Conservation (phyloP, 2,329 filamentous ascomycete species). For the Nakataea oryzae region DNA sequence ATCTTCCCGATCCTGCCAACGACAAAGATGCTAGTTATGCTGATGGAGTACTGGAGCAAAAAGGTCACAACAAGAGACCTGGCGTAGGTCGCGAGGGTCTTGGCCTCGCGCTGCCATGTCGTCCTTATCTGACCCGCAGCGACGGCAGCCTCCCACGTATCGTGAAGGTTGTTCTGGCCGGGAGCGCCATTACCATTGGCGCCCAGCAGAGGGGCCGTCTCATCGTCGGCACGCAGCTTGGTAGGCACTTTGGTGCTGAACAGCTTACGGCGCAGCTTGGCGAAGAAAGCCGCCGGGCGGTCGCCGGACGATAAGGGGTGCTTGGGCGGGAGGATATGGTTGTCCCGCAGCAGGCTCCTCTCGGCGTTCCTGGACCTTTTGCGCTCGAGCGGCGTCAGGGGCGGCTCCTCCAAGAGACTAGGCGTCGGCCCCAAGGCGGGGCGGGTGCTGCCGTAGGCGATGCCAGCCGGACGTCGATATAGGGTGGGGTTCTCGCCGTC, state of each 20-base stretch:
- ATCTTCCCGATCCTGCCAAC: conserved; percentile 66
- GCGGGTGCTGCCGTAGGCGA: conserved; percentile 61
- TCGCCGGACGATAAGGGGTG: conserved; percentile 22
- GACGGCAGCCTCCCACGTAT: conserved; percentile 80
- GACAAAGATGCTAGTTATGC: conserved; percentile 71
- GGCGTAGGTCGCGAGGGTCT: conserved; percentile 66
- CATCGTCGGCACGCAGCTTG: conserved; percentile 24
- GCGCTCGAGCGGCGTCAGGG: conserved; percentile 43
- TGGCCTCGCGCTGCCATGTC: conserved; percentile 82
- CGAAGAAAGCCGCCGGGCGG: conserved; percentile 19
- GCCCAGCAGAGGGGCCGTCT: conserved; percentile 29
- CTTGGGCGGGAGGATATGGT: conserved; percentile 55
- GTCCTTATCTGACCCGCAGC: conserved; percentile 72
- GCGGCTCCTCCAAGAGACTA: conserved; percentile 25
- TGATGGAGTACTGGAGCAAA: conserved; percentile 72
- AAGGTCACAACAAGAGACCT: conserved; percentile 64
- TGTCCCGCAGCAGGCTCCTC: conserved; percentile 51
- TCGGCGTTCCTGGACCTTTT: conserved; percentile 48
- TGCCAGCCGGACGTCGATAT: conserved; percentile 69
- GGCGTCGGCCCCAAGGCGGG: conserved; percentile 54
- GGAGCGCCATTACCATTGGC: conserved; percentile 15
- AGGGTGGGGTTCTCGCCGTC: conserved; percentile 28
- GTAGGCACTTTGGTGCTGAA: conserved; percentile 47
- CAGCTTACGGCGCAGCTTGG: conserved; percentile 26
- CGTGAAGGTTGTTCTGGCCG: conserved; percentile 48